Evolutionary conservation across 805 yeast species (phyloP).

Genomic region (Lipomyces chichibuensis): DNA sequence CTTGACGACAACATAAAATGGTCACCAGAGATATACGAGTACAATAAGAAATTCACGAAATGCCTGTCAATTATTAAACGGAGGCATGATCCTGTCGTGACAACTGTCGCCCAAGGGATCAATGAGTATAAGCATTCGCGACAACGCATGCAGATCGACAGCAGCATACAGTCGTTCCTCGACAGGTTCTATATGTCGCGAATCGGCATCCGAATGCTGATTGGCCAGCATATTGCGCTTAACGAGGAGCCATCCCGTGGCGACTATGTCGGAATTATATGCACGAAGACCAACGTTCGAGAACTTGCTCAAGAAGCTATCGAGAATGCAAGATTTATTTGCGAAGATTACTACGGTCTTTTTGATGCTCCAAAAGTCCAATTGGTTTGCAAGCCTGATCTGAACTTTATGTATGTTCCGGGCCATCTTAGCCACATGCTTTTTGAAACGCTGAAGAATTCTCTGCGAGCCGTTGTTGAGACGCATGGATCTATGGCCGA

Average conservation of each 20-base stretch:
- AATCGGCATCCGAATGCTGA: conserved; percentile 89
- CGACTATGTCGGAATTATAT: conserved; percentile 86
- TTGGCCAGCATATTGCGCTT: conserved; percentile 91
- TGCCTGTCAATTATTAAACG: conserved; percentile 71
- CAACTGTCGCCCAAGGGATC: conserved; percentile 82
- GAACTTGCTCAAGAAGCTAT: conserved; percentile 86
- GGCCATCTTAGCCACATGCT: conserved; percentile 91
- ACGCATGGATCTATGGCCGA: conserved; percentile 69
- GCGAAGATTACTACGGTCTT: conserved; percentile 87
- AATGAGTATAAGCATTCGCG: conserved; percentile 76
- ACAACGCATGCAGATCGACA: conserved; percentile 57
- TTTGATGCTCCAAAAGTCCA: conserved; percentile 85
- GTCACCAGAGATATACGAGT: conserved; percentile 74
- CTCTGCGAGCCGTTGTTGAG: conserved; percentile 87
- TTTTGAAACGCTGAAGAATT: conserved; percentile 84
- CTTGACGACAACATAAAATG: conserved; percentile 61
- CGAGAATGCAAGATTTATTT: conserved; percentile 85
- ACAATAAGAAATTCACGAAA: conserved; percentile 68
- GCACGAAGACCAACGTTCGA: conserved; percentile 79
- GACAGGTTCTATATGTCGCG: conserved; percentile 89
- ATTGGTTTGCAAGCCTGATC: conserved; percentile 72
- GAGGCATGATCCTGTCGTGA: conserved; percentile 90
- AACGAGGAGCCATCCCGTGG: conserved; percentile 62
- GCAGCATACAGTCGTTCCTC: conserved; percentile 75
- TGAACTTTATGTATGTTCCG: conserved; percentile 87